phyloP scores from a whole-genome alignment of 2,329 filamentous ascomycete genomes.

The Chaetomiaceae sp. region DNA sequence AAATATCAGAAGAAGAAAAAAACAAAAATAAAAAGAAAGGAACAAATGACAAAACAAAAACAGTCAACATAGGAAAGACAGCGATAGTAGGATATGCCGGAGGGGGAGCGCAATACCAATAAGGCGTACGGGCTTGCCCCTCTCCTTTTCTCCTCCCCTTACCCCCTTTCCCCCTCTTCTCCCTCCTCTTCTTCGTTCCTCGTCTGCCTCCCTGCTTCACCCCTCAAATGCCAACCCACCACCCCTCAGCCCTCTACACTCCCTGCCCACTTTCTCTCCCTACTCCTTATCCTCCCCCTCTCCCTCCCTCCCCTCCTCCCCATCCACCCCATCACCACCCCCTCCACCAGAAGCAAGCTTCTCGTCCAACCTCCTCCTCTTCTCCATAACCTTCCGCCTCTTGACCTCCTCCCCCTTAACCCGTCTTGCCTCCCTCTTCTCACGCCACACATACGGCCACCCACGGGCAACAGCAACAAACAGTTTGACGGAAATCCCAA shows the following conservation, averaged over 20 bases:
- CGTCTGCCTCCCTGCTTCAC: neutral
- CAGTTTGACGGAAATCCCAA: constrained; percentile 33
- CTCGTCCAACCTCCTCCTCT: constrained; percentile 28
- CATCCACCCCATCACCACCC: constrained; percentile 5
- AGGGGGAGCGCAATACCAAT: too few relatives aligned
- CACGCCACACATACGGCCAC: constrained; percentile 34
- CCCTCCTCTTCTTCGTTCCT: neutral
- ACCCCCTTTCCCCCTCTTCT: neutral
- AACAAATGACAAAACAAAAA: neutral
- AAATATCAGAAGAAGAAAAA: neutral
- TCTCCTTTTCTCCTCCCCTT: too few relatives aligned
- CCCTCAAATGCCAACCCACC: too few relatives aligned
- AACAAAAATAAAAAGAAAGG: neutral
- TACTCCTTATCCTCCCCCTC: constrained; percentile 1
- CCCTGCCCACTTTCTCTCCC: constrained; percentile 1
- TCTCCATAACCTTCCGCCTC: constrained; percentile 30
- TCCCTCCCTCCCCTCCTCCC: neutral
- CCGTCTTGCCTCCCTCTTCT: constrained; percentile 34
- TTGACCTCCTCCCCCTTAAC: constrained; percentile 30
- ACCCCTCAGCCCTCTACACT: too few relatives aligned
- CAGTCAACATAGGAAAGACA: neutral
- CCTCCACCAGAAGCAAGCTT: constrained; percentile 20
- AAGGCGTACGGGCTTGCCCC: too few relatives aligned
- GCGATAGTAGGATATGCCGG: too few relatives aligned
- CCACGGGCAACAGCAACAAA: constrained; percentile 31